A percentile compares a stretch with the other conserved stretches of the same genome.
Conservation (phyloP, 495 filamentous ascomycete species). For the Podospora appendiculata region DNA sequence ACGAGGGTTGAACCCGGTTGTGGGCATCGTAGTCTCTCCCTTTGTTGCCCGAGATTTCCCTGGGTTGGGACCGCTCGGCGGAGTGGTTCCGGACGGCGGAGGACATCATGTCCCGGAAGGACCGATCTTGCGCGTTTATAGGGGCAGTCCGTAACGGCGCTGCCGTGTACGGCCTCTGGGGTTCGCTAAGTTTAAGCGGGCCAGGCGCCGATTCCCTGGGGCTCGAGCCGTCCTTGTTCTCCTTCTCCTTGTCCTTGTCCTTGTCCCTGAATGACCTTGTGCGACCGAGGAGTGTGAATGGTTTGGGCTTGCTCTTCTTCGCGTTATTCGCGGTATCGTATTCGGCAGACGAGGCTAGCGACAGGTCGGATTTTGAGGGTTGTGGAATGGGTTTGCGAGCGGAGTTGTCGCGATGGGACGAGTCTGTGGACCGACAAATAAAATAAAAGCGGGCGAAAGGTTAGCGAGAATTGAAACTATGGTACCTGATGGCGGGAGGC, state of each 20-base stretch:
- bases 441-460: neutral
- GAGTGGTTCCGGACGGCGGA: slow-evolving; percentile 54
- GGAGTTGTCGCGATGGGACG: slow-evolving; percentile 29
- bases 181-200: slow-evolving; percentile 27
- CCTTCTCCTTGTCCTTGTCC: slow-evolving; percentile 18
- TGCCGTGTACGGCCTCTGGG: slow-evolving; percentile 28
- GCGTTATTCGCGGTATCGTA: slow-evolving; percentile 24
- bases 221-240: slow-evolving; percentile 27
- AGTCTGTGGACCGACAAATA: slow-evolving; percentile 21
- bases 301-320: slow-evolving; percentile 45
- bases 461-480: slow-evolving; percentile 14
- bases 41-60: slow-evolving; percentile 28
- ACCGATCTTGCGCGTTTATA: slow-evolving; percentile 51
- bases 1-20: slow-evolving; percentile 30
- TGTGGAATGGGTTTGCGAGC: slow-evolving; percentile 26
- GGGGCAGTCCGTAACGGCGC: slow-evolving; percentile 44
- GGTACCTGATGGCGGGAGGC: neutral
- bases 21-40: slow-evolving; percentile 38
- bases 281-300: slow-evolving; percentile 54
- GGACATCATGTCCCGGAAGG: slow-evolving; percentile 56
- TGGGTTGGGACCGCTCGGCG: slow-evolving; percentile 47
- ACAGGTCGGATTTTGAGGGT: slow-evolving; percentile 36
- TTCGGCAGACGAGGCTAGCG: slow-evolving; percentile 31
- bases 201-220: slow-evolving; percentile 26
- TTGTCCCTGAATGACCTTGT: slow-evolving; percentile 60